These are phyloP conservation scores for Leersia perrieri DNA, from an alignment of 176 grass and related monocot genomes.

Conservation along the genomic window DNA sequence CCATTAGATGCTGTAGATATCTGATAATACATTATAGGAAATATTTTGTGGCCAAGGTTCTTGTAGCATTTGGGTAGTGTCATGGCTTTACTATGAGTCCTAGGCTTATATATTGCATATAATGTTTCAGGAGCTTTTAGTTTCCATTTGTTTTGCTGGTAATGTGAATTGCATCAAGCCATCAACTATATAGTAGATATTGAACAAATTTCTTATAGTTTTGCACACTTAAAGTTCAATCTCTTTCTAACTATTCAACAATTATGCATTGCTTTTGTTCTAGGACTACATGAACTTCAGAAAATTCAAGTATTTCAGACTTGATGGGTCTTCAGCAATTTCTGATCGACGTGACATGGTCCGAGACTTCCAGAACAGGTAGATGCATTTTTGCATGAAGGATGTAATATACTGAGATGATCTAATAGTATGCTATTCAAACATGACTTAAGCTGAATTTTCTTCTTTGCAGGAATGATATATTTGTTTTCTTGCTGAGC, in stretches of 20 bases:
- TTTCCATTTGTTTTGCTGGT: conserved; percentile 9
- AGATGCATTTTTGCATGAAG: conserved; percentile 8
- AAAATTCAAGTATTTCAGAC: conserved; percentile 97
- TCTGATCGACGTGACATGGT: conserved; percentile 98
- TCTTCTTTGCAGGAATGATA: conserved; percentile 76
- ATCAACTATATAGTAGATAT: not conserved
- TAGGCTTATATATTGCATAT: not conserved
- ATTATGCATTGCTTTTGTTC: conserved; percentile 33
- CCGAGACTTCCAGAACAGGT: conserved; percentile 91
- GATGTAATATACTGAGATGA: not conserved
- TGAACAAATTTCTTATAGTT: not conserved
- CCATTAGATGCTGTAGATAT: not conserved
- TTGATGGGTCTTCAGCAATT: conserved; percentile 94
- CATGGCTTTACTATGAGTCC: not conserved
- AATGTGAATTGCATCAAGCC: not conserved
- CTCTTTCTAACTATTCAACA: not conserved
- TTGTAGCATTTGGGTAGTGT: not conserved
- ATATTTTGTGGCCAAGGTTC: not conserved
- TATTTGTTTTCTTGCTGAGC: conserved; percentile 99
- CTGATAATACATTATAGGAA: not conserved
- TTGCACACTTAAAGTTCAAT: not conserved
- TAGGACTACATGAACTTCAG: conserved; percentile 99
- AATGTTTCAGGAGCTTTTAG: not conserved
- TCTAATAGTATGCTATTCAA: conserved; percentile 19
- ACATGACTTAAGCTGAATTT: conserved; percentile 27